These are phyloP conservation scores for Colletotrichum camelliae DNA, from an alignment of 2,329 filamentous ascomycete species.

Conservation along the genomic window DNA sequence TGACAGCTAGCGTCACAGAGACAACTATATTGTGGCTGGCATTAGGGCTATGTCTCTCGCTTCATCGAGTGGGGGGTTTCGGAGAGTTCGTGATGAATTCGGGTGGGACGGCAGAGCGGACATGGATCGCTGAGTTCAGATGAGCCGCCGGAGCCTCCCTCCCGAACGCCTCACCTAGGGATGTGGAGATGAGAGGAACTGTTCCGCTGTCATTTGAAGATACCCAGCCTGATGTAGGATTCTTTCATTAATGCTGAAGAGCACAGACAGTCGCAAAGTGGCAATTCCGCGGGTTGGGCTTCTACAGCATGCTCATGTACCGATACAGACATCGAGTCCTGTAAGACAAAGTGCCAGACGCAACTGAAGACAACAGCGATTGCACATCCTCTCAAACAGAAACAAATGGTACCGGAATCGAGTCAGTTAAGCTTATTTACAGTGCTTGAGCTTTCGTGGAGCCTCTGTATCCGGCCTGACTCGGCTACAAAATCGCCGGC, in stretches of 20 bases:
- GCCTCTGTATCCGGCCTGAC: background rate
- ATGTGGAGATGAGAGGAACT: background rate
- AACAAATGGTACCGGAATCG: background rate
- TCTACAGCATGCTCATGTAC: background rate
- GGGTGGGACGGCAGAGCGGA: background rate
- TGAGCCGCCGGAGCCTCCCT: background rate
- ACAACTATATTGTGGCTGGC: background rate
- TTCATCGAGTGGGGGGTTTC: background rate
- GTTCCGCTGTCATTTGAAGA: background rate
- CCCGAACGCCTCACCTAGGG: background rate
- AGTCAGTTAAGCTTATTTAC: background rate
- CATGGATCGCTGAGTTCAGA: background rate
- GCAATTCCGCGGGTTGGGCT: background rate
- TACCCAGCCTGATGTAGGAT: background rate
- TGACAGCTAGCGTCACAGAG: rapidly evolving
- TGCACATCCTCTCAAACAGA: background rate
- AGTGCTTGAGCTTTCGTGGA: background rate
- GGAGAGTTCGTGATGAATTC: background rate
- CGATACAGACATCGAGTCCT: background rate
- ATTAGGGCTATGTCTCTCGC: background rate
- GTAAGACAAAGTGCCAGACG: rapidly evolving
- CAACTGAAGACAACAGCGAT: background rate
- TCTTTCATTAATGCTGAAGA: background rate
- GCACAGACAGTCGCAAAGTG: background rate
- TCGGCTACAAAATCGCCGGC: background rate